phyloP scores from a whole-genome alignment of 2,329 filamentous ascomycete species.

The Byssochlamys sp. region DNA sequence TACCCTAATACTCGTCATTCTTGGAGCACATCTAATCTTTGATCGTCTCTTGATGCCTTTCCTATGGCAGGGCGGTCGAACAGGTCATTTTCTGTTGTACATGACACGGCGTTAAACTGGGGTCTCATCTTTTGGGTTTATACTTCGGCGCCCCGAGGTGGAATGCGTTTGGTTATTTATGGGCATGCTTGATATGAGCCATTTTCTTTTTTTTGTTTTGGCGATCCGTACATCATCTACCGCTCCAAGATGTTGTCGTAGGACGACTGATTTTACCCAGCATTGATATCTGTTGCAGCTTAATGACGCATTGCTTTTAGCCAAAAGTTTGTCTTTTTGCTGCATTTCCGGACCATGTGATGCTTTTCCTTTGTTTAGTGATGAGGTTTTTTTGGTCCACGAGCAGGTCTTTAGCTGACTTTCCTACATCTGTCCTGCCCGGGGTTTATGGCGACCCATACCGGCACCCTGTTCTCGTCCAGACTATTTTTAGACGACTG shows the following conservation, averaged over 20 bases:
- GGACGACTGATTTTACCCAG: not conserved
- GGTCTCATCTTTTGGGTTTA: slow-evolving; percentile 7
- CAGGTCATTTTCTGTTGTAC: slow-evolving; percentile 7
- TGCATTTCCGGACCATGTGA: not conserved
- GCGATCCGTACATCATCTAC: not conserved
- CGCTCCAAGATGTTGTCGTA: not conserved
- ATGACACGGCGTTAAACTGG: slow-evolving; percentile 4
- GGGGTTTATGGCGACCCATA: not conserved
- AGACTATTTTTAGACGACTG: not conserved
- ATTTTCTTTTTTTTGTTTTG: not conserved
- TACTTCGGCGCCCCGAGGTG: slow-evolving; percentile 9
- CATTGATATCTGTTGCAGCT: not conserved
- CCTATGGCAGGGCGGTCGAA: not conserved
- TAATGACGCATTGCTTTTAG: not conserved
- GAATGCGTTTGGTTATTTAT: slow-evolving; percentile 7
- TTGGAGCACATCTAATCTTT: not conserved
- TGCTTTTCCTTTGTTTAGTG: not conserved
- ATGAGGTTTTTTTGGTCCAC: not conserved
- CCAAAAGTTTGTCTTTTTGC: not conserved
- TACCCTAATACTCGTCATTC: not conserved
- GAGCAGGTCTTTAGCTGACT: not conserved
- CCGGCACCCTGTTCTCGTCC: not conserved
- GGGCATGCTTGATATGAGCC: not conserved
- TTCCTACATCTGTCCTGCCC: not conserved
- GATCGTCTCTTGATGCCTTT: not conserved